phyloP scores from a whole-genome alignment of 257 asterid genomes.

The Echium plantagineum region DNA sequence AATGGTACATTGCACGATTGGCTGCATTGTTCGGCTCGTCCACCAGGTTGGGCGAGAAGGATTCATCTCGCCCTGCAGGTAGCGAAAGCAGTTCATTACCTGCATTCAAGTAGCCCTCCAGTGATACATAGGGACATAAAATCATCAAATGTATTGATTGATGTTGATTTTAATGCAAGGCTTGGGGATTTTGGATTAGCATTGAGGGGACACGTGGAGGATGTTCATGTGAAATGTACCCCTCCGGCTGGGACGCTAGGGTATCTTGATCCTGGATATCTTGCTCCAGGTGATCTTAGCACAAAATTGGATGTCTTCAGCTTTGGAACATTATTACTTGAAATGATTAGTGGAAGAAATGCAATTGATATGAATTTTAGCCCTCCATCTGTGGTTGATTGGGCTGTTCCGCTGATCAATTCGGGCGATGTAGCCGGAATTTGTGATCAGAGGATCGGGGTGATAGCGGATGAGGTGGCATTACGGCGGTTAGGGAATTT shows the following conservation, averaged over 20 bases:
- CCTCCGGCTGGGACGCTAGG: slow-evolving; percentile 97
- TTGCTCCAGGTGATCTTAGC: slow-evolving; percentile 79
- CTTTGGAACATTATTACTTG: slow-evolving; percentile 62
- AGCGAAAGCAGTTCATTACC: slow-evolving; percentile 52
- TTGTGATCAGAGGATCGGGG: slow-evolving; percentile 48
- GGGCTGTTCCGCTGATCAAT: slow-evolving; percentile 66
- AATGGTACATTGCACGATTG: slow-evolving; percentile 55
- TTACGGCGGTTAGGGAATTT: slow-evolving; percentile 34
- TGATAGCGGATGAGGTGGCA: slow-evolving; percentile 35
- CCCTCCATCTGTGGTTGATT: slow-evolving; percentile 75
- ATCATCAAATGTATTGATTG: slow-evolving; percentile 67
- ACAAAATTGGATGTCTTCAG: slow-evolving; percentile 83
- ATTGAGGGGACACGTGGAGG: slow-evolving; percentile 73
- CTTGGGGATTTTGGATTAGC: slow-evolving; percentile 79
- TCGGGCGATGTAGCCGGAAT: slow-evolving; percentile 35
- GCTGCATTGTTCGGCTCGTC: slow-evolving; percentile 45
- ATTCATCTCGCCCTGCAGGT: slow-evolving; percentile 56
- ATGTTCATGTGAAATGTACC: slow-evolving; percentile 44
- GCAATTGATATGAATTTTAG: slow-evolving; percentile 72
- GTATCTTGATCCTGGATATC: slow-evolving; percentile 78
- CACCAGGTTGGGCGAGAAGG: slow-evolving; percentile 59
- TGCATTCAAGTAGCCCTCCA: slow-evolving; percentile 64
- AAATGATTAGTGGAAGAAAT: slow-evolving; percentile 66
- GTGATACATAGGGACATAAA: slow-evolving; percentile 75
- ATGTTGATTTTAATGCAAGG: slow-evolving; percentile 42